These are phyloP conservation scores for Zygotorulaspora sp. DNA, from an alignment of 805 yeast species.

Conservation along the genomic window DNA sequence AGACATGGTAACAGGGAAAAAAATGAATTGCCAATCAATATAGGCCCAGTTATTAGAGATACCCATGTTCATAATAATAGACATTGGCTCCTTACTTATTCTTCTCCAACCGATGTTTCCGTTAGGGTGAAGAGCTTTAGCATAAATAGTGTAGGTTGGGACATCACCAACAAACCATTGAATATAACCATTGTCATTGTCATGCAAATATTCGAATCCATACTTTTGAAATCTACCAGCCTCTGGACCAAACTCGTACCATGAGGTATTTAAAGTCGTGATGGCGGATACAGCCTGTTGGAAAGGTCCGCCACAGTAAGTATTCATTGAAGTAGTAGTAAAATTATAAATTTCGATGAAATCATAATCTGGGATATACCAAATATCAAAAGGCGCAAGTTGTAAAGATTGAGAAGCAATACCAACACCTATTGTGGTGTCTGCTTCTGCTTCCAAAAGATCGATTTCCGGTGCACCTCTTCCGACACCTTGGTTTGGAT, in stretches of 20 bases:
- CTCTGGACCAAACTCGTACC: slow-evolving; percentile 69
- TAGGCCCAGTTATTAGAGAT: slow-evolving; percentile 89
- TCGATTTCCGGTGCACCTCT: slow-evolving; percentile 97
- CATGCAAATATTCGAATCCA: slow-evolving; percentile 75
- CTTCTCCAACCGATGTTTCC: slow-evolving; percentile 85
- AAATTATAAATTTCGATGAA: slow-evolving; percentile 68
- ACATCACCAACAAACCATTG: slow-evolving; percentile 82
- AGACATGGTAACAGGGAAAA: slow-evolving; percentile 72
- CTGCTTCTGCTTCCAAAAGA: slow-evolving; percentile 78
- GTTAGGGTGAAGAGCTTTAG: slow-evolving; percentile 77
- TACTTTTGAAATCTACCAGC: slow-evolving; percentile 60
- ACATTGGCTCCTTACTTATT: slow-evolving; percentile 89
- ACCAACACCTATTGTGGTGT: slow-evolving; percentile 51
- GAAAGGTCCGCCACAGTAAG: slow-evolving; percentile 87
- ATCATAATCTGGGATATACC: slow-evolving; percentile 89
- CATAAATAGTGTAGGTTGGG: slow-evolving; percentile 69
- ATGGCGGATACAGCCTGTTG: slow-evolving; percentile 90
- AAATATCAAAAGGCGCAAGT: slow-evolving; percentile 88
- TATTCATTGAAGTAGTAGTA: slow-evolving; percentile 72
- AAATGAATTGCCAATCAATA: slow-evolving; percentile 79
- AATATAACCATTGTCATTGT: slow-evolving; percentile 64
- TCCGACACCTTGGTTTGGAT: slow-evolving; percentile 83
- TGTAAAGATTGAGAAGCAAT: slow-evolving; percentile 90
- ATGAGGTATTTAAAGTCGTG: slow-evolving; percentile 68
- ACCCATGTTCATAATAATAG: slow-evolving; percentile 82